Percentiles rank a stretch among this genome's conserved stretches.
These are phyloP conservation scores for Fusarium veterinarium DNA, from an alignment of 2,329 filamentous ascomycete genomes.

Conservation along the genomic window DNA sequence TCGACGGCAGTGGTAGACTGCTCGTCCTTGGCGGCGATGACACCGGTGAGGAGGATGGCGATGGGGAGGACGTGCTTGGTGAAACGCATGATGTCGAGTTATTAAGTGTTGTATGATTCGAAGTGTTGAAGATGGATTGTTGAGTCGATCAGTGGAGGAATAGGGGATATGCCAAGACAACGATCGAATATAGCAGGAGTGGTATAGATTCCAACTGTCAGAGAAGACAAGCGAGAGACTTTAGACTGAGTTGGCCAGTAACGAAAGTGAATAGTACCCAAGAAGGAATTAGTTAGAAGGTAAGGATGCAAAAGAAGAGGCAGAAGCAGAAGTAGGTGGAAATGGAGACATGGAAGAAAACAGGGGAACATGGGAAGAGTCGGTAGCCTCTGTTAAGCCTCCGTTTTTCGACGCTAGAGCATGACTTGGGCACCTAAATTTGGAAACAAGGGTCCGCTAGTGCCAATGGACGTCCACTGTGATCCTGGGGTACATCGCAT, in stretches of 20 bases:
- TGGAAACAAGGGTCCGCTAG: slow-evolving; percentile 26
- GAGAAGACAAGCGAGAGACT: slow-evolving; percentile 26
- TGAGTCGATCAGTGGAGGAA: slow-evolving; percentile 1
- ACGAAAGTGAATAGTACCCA: slow-evolving; percentile 22
- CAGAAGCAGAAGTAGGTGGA: slow-evolving; percentile 1
- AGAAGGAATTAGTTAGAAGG: slow-evolving; percentile 10
- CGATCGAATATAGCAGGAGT: not conserved
- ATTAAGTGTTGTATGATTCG: not conserved
- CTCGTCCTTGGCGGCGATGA: slow-evolving; percentile 31
- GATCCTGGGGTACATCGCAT: slow-evolving; percentile 12
- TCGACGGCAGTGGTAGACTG: slow-evolving; percentile 28
- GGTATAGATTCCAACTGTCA: slow-evolving; percentile 3
- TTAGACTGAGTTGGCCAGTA: slow-evolving; percentile 18
- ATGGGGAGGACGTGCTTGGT: slow-evolving; percentile 43
- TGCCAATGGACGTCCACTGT: slow-evolving; percentile 1
- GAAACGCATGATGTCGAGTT: slow-evolving; percentile 40
- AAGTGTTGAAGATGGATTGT: not conserved
- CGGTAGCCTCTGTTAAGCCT: slow-evolving; percentile 12
- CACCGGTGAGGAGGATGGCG: slow-evolving; percentile 39
- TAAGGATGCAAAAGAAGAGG: slow-evolving; percentile 6
- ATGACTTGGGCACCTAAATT: slow-evolving; percentile 19
- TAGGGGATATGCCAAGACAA: slow-evolving; percentile 21
- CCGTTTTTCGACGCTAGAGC: slow-evolving; percentile 20
- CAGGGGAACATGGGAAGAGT: slow-evolving; percentile 23
- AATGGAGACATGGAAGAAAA: slow-evolving; percentile 16